phyloP scores from a whole-genome alignment of 75 land plant species.

The Selaginella tamariscina region DNA sequence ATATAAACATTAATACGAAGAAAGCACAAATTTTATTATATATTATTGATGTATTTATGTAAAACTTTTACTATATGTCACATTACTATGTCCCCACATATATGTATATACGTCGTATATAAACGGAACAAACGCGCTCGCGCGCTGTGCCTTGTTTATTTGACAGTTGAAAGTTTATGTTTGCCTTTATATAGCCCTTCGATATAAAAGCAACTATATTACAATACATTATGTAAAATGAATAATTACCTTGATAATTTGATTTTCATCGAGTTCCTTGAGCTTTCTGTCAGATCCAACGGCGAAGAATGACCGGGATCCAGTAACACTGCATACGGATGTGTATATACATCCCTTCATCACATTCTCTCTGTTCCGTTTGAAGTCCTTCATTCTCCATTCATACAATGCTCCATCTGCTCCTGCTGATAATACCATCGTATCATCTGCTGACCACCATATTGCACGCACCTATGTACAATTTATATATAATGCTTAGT shows the following conservation, averaged over 20 bases:
- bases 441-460: conserved; percentile 32
- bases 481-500: too few relatives aligned
- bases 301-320: conserved; percentile 25
- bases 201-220: too few relatives aligned
- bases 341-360: conserved; percentile 31
- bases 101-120: too few relatives aligned
- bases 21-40: too few relatives aligned
- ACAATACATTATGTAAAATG: background rate
- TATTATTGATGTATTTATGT: too few relatives aligned
- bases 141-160: too few relatives aligned
- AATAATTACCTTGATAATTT: conserved; percentile 21
- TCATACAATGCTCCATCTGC: conserved; percentile 34
- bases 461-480: conserved; percentile 29
- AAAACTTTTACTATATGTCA: too few relatives aligned
- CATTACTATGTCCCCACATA: too few relatives aligned
- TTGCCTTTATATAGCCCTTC: too few relatives aligned
- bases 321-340: conserved; percentile 19
- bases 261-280: conserved; percentile 28
- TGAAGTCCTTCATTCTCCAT: conserved; percentile 28
- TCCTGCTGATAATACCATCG: conserved; percentile 24
- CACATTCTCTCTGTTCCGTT: conserved; percentile 31
- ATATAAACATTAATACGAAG: too few relatives aligned
- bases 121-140: too few relatives aligned
- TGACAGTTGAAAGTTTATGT: too few relatives aligned
- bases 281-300: conserved; percentile 36